These are phyloP conservation scores for Talaromyces sp. DNA, from an alignment of 2,329 filamentous ascomycete genomes.

Conservation along the genomic window DNA sequence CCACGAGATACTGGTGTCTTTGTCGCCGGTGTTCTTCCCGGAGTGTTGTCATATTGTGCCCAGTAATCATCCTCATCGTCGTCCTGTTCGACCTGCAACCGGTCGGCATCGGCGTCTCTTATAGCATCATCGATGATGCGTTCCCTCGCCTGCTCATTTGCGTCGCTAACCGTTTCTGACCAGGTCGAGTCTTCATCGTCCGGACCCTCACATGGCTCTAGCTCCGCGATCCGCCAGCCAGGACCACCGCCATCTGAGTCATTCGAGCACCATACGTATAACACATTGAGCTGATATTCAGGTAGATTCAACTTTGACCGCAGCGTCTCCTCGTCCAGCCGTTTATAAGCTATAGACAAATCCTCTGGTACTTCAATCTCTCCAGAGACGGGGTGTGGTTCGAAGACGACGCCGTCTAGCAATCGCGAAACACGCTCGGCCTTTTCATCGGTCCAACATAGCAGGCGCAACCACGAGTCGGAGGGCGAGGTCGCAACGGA, in stretches of 20 bases:
- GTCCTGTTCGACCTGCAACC: constrained; percentile 27
- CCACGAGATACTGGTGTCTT: constrained; percentile 36
- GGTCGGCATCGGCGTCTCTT: constrained; percentile 27
- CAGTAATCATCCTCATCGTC: constrained; percentile 63
- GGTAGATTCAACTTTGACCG: constrained; percentile 54
- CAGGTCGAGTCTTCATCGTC: constrained; percentile 54
- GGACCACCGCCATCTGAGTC: constrained; percentile 52
- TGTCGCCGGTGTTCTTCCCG: constrained; percentile 50
- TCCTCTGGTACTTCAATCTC: constrained; percentile 63
- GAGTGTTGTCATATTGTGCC: constrained; percentile 60
- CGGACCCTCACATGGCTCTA: constrained; percentile 52
- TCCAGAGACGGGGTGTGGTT: constrained; percentile 64
- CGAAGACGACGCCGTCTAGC: constrained; percentile 56
- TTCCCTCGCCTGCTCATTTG: constrained; percentile 49
- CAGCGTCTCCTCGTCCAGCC: constrained; percentile 62
- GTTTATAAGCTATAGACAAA: constrained; percentile 55
- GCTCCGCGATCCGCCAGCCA: constrained; percentile 60
- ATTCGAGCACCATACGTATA: constrained; percentile 62
- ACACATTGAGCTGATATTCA: constrained; percentile 55
- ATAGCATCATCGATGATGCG: constrained; percentile 39
- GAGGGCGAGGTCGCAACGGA: constrained; percentile 42
- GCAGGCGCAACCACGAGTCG: constrained; percentile 58
- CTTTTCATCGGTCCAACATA: constrained; percentile 58
- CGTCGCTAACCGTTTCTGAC: constrained; percentile 55
- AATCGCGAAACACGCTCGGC: constrained; percentile 55